phyloP scores from a whole-genome alignment of 1,284 basidiomycete genomes.

The Mycena citricolor region DNA sequence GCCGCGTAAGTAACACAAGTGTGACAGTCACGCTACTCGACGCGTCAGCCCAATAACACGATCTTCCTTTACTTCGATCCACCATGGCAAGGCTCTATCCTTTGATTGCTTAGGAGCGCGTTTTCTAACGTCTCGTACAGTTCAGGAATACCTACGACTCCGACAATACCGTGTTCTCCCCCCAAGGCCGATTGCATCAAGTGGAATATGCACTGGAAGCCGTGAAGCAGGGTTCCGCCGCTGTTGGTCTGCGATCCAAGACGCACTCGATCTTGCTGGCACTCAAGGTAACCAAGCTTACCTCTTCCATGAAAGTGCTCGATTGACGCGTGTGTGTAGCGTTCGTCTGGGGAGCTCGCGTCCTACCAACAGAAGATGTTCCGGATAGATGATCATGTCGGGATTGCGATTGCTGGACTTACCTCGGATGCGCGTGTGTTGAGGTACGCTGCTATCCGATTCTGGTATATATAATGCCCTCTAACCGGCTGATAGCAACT shows the following conservation, averaged over 20 bases:
- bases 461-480: constrained; percentile 3
- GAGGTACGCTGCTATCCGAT: constrained; percentile 65
- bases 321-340: constrained; percentile 45
- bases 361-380: constrained; percentile 99
- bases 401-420: constrained; percentile 96
- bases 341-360: constrained; percentile 97
- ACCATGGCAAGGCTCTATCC: constrained; percentile 13
- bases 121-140: constrained; percentile 39
- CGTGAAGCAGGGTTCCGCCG: constrained; percentile 98
- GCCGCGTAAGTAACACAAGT: not conserved
- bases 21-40: constrained; percentile 8
- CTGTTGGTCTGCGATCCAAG: constrained; percentile 92
- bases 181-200: constrained; percentile 88
- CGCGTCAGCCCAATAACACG: constrained; percentile 21
- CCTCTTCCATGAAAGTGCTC: not conserved
- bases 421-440: constrained; percentile 97
- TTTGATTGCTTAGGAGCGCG: constrained; percentile 1
- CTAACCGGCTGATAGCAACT: constrained; percentile 65
- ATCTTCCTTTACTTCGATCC: constrained; percentile 1
- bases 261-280: constrained; percentile 94
- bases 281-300: constrained; percentile 66
- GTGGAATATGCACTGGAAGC: constrained; percentile 99
- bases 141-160: constrained; percentile 96
- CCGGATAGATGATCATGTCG: constrained; percentile 98
- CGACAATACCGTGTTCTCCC: constrained; percentile 95